These are phyloP conservation scores for Cercospora janseana DNA, from an alignment of 2,329 filamentous ascomycete species.

Conservation along the genomic window DNA sequence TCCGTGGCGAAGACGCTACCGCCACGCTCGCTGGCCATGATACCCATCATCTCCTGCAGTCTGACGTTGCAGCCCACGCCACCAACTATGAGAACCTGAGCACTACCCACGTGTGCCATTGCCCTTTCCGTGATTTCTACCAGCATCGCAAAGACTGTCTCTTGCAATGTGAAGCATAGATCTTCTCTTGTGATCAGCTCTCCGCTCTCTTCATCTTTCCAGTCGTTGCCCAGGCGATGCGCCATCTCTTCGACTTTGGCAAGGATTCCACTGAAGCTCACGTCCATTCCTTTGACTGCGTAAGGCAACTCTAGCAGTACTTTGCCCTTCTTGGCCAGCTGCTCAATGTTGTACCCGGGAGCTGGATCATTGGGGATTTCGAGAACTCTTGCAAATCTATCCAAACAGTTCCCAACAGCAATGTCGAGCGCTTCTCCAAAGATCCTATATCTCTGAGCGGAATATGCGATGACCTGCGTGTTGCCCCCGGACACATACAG, in stretches of 20 bases:
- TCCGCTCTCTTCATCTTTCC: conserved; percentile 48
- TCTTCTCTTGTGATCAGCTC: conserved; percentile 73
- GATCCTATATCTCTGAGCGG: conserved; percentile 89
- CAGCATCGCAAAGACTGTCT: conserved; percentile 94
- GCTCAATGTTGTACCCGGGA: conserved; percentile 96
- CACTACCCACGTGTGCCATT: conserved; percentile 93
- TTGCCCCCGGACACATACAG: conserved; percentile 95
- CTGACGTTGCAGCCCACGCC: conserved; percentile 94
- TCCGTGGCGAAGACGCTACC: conserved; percentile 93
- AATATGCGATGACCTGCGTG: conserved; percentile 97
- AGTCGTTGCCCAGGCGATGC: conserved; percentile 56
- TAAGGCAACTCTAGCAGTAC: conserved; percentile 85
- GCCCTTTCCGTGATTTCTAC: conserved; percentile 98
- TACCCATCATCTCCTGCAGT: conserved; percentile 96
- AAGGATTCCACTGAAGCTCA: conserved; percentile 89
- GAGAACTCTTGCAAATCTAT: conserved; percentile 89
- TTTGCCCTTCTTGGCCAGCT: conserved; percentile 73
- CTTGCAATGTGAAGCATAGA: conserved; percentile 90
- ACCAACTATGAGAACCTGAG: conserved; percentile 89
- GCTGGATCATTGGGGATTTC: conserved; percentile 93
- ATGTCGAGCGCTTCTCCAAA: conserved; percentile 98
- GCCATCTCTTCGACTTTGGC: conserved; percentile 79
- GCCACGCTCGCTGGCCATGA: conserved; percentile 85
- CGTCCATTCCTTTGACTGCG: conserved; percentile 98
- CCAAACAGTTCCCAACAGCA: conserved; percentile 94